Evolutionary conservation across 2,329 filamentous ascomycete species (phyloP).

Genomic region (Paradendryphiella salina): DNA sequence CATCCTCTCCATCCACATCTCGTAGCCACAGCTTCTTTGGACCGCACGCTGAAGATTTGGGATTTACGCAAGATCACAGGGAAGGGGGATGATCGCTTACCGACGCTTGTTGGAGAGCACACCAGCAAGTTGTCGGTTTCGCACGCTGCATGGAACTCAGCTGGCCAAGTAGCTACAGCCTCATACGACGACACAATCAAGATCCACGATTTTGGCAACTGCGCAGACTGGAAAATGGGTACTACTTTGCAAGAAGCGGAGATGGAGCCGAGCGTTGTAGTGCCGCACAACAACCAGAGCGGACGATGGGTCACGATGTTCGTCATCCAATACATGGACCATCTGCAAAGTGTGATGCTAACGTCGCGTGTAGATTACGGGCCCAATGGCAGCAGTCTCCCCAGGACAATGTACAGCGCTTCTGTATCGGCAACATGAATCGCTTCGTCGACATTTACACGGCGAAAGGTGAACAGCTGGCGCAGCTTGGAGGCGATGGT

Average conservation of each 20-base stretch:
- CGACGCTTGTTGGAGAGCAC: slow-evolving; percentile 78
- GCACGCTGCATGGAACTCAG: slow-evolving; percentile 85
- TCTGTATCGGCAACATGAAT: slow-evolving; percentile 97
- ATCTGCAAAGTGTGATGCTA: slow-evolving; percentile 17
- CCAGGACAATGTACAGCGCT: slow-evolving; percentile 77
- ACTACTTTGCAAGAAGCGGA: slow-evolving; percentile 62
- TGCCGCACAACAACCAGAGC: slow-evolving; percentile 93
- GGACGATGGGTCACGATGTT: slow-evolving; percentile 89
- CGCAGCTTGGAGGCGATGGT: slow-evolving; percentile 82
- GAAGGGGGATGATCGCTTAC: slow-evolving; percentile 62
- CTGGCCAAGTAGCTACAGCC: slow-evolving; percentile 84
- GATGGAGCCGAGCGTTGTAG: slow-evolving; percentile 69
- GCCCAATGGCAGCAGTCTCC: slow-evolving; percentile 89
- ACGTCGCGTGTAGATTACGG: slow-evolving; percentile 58
- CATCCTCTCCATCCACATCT: slow-evolving; percentile 80
- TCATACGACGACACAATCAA: slow-evolving; percentile 96
- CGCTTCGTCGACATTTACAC: slow-evolving; percentile 92
- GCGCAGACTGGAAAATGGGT: slow-evolving; percentile 55
- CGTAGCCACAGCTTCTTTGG: slow-evolving; percentile 84
- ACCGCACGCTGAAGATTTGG: slow-evolving; percentile 90
- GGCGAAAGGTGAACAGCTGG: slow-evolving; percentile 79
- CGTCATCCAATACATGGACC: slow-evolving; percentile 21
- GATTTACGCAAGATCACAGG: slow-evolving; percentile 79
- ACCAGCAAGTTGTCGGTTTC: slow-evolving; percentile 82
- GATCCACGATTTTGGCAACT: slow-evolving; percentile 73